phyloP scores from a whole-genome alignment of 169 alveolate genomes.

The Cryptosporidium meleagridis region DNA sequence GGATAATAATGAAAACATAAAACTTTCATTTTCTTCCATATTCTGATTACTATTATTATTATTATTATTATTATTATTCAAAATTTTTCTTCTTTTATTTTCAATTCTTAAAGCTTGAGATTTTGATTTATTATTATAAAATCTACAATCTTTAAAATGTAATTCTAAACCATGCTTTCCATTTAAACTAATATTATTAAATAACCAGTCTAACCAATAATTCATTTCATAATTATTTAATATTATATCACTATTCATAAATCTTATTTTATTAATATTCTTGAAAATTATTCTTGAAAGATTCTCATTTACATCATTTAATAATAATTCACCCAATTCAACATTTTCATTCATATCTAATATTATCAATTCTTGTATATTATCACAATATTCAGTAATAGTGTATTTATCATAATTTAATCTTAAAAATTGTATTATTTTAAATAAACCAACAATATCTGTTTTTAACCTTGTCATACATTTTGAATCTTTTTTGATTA shows the following conservation, averaged over 20 bases:
- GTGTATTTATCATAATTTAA: neutral
- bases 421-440: neutral
- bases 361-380: constrained; percentile 5
- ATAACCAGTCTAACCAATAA: constrained; percentile 24
- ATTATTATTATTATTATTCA: neutral
- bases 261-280: constrained; percentile 15
- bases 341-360: neutral
- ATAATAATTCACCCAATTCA: neutral
- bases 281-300: neutral
- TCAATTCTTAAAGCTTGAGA: neutral
- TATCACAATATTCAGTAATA: neutral
- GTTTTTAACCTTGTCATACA: neutral
- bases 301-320: neutral
- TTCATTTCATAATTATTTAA: neutral
- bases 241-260: constrained; percentile 2
- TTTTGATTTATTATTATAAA: neutral
- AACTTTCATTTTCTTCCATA: neutral
- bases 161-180: neutral
- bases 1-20: neutral
- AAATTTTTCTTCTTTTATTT: neutral
- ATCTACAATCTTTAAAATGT: constrained; percentile 22
- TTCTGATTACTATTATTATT: neutral
- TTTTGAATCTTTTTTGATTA: neutral
- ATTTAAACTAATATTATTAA: neutral
- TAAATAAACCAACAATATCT: neutral